Percentiles rank a stretch among this genome's conserved stretches.
Conservation (phyloP, 495 filamentous ascomycete species). For the Rostrohypoxylon terebratum region DNA sequence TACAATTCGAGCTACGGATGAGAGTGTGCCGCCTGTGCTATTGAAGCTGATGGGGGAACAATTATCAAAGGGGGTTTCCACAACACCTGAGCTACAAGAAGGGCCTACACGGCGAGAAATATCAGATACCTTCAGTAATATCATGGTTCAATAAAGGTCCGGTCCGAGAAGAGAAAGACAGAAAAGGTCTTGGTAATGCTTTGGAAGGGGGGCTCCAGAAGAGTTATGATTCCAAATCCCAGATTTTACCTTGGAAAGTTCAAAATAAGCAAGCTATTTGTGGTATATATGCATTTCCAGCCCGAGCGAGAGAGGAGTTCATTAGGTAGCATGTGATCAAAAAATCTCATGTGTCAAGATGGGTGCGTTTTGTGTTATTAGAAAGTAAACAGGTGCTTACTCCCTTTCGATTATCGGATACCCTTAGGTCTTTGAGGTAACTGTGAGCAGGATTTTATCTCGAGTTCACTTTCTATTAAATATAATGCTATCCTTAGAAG, state of each 20-base stretch:
- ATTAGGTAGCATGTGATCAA: conserved; percentile 42
- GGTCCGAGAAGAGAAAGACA: conserved; percentile 4
- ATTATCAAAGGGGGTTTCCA: conserved; percentile 66
- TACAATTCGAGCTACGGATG: conserved; percentile 94
- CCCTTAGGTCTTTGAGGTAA: conserved; percentile 23
- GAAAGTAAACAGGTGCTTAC: conserved; percentile 27
- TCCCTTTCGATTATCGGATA: conserved; percentile 16
- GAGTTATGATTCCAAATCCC: conserved; percentile 23
- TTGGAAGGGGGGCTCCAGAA: conserved; percentile 5
- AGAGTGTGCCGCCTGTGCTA: conserved; percentile 81
- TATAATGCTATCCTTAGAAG: neutral
- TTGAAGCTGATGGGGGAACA: conserved; percentile 88
- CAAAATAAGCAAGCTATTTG: conserved; percentile 30
- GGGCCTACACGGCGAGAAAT: conserved; percentile 57
- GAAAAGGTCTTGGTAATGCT: conserved; percentile 15
- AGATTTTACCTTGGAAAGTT: conserved; percentile 14
- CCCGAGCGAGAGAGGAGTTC: conserved; percentile 43
- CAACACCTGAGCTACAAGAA: conserved; percentile 49
- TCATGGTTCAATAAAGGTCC: conserved; percentile 59
- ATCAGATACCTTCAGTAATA: conserved; percentile 60
- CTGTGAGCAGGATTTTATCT: neutral
- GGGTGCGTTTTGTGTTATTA: conserved; percentile 36
- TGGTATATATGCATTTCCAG: conserved; percentile 44
- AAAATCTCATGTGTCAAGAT: conserved; percentile 33
- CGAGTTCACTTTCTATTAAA: neutral